Evolutionary conservation across 1,284 basidiomycete species (phyloP).

Genomic region (Puccinia horiana): DNA sequence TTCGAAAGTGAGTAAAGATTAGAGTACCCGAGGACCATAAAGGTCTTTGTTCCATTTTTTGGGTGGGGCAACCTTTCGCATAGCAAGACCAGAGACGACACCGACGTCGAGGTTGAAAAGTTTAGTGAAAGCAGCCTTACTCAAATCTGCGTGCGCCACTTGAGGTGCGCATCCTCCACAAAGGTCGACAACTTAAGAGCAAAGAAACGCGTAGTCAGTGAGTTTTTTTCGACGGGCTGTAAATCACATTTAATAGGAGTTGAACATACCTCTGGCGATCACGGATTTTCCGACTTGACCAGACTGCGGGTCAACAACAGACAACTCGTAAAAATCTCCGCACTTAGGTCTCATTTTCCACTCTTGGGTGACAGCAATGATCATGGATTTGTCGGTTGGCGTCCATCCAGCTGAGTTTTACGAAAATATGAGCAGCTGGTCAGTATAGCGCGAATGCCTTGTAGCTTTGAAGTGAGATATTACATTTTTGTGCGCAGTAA

Average conservation of each 20-base stretch:
- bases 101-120: slow-evolving; percentile 54
- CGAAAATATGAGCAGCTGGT: not conserved
- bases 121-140: slow-evolving; percentile 52
- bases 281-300: slow-evolving; percentile 50
- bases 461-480: not conserved
- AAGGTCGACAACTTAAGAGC: slow-evolving; percentile 51
- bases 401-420: slow-evolving; percentile 52
- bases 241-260: not conserved
- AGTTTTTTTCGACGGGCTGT: too few species aligned
- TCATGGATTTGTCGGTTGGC: slow-evolving; percentile 53
- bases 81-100: slow-evolving; percentile 39
- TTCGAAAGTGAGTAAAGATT: not conserved
- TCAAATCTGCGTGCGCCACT: slow-evolving; percentile 54
- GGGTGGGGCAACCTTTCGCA: slow-evolving; percentile 45
- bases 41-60: slow-evolving; percentile 43
- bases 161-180: slow-evolving; percentile 54
- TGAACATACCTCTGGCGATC: slow-evolving; percentile 49
- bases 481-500: slow-evolving; percentile 53
- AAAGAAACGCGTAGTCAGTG: not conserved
- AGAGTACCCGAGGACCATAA: slow-evolving; percentile 40
- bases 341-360: slow-evolving; percentile 50
- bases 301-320: slow-evolving; percentile 4
- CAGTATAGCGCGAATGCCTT: not conserved
- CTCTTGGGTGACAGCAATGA: slow-evolving; percentile 54
- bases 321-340: slow-evolving; percentile 41